Evolutionary conservation across 345 rosid species (phyloP), one percentile per base, ranked within the genome.

Genomic region (Arabidopsis suecica): DNA sequence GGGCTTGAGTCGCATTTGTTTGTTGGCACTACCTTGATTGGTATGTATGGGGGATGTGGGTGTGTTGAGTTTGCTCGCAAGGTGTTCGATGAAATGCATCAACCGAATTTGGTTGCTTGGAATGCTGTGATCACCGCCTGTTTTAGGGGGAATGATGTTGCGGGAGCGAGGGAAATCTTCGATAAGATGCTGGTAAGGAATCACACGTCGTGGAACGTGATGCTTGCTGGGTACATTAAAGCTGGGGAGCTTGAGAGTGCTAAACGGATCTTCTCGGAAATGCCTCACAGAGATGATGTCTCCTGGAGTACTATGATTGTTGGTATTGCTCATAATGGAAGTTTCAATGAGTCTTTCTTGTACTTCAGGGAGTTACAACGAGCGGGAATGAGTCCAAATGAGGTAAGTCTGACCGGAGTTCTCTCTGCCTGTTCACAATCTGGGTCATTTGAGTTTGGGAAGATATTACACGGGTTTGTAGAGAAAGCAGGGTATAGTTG

Each of bases 301-400:
- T 88, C 92, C 1, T 88, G 90, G 87, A 88, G 92, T 30, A 88
- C 88, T 16, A 77, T 86, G 83, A 82, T 88, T 77, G 83, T 71
- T 68, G 88, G 85, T 49, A 72, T 82, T 80, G 76, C 87, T 45
- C 88, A 82, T 54, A 82, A 61, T 65, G 92, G 85, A 25, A 68
- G 60, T 37, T 86, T 83, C 37, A 60, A 65, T 28, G 81, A 84
- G 70, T 84, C 85, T 59, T 83, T 86, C 71, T 73, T 54, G 48
- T 79, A 41, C 75, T 88, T 83, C 61, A 82, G 85, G 77, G 85
- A 82, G 85, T 71, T 84, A 78, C 75, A 4, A 42, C 68, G 82
- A 68, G 69, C 53, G 3, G 83, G 80, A 30, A 70, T 79, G 67
- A 80, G 79, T 56, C 83, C 86, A 8, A 86, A 84, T 41, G 88